Evolutionary conservation across 2,329 filamentous ascomycete genomes (phyloP), one percentile per base, ranked within the genome.

Genomic region (Xylaria sp.): DNA sequence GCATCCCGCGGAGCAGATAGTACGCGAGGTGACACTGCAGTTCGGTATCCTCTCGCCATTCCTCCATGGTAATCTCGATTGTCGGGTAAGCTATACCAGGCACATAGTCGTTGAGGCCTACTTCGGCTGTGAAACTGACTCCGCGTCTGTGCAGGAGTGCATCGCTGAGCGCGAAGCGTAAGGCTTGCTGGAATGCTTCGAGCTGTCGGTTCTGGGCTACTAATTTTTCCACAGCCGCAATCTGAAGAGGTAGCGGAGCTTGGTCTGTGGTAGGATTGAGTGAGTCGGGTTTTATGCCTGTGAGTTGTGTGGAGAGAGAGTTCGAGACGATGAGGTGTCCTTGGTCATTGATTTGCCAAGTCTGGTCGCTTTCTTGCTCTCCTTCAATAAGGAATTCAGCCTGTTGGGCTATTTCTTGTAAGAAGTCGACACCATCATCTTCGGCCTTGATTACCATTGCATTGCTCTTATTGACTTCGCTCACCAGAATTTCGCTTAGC

Each of bases 1-100:
- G 23, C 52, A 62, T 65, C 13, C 52, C 57, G 51, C 62, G 51
- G 31, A 68, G 33, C 10, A 68, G 4, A 25, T 58, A 39, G 20
- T 57, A 66, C 12, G 62, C 66, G 6, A 62, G 9, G 18, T 46
- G 52, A n/a, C 25, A 25, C n/a, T 51, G 28, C 43, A 58, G 3
- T 25, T 46, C n/a, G 12, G 20, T 12, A 12, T 60, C 56, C 7
- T 13, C 6, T 4, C 36, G 28, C 62, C 43, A 54, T 3, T 48
- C 7, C 3, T 31, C 7, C 52, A 66, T 48, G 25, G 20, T 0
- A 20, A 61, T 20, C 5, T 13, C 7, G 7, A 68, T 58, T 0
- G 18, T 10, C 9, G 67, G 62, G 31, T 57, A 51, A 1, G 39
- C 8, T 5, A 3, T 7, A 3, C 23, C 49, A 2, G 20, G 13